phyloP scores from a whole-genome alignment of 2,329 filamentous ascomycete species.

The Capronia americana region DNA sequence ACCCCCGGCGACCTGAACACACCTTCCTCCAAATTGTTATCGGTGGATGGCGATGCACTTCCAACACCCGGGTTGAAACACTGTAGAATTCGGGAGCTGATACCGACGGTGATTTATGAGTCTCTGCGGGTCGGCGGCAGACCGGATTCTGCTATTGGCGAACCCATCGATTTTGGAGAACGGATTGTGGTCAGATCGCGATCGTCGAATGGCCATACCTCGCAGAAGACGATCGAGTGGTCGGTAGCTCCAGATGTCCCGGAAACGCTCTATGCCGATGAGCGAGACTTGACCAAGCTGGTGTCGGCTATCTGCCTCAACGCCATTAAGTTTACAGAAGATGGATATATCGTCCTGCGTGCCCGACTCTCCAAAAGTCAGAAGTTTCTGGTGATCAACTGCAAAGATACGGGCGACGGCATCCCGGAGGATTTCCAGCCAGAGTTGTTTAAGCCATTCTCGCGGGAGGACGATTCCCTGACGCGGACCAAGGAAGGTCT shows the following conservation, averaged over 20 bases:
- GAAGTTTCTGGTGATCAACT: conserved; percentile 65
- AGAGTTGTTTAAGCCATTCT: conserved; percentile 72
- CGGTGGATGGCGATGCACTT: conserved; percentile 36
- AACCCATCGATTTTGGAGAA: conserved; percentile 53
- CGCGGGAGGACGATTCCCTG: conserved; percentile 71
- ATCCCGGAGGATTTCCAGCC: conserved; percentile 71
- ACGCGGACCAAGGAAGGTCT: conserved; percentile 72
- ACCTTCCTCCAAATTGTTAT: conserved; percentile 27
- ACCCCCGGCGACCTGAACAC: conserved; percentile 30
- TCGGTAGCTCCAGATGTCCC: conserved; percentile 55
- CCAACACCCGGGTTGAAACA: conserved; percentile 49
- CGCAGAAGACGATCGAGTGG: conserved; percentile 55
- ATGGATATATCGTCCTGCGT: conserved; percentile 64
- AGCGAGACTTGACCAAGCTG: conserved; percentile 68
- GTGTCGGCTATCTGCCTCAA: conserved; percentile 70
- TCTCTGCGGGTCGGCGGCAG: conserved; percentile 56
- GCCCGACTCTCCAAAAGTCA: conserved; percentile 59
- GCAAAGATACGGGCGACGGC: conserved; percentile 71
- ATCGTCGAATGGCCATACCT: conserved; percentile 53
- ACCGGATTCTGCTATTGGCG: conserved; percentile 55
- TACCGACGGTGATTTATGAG: conserved; percentile 56
- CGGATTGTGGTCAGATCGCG: conserved; percentile 53
- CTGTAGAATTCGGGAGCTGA: conserved; percentile 53
- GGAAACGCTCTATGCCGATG: conserved; percentile 60
- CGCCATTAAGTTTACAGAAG: conserved; percentile 73